These are phyloP conservation scores for Fragilariopsis cylindrus DNA, from an alignment of 108 stramenopile genomes.

Conservation along the genomic window DNA sequence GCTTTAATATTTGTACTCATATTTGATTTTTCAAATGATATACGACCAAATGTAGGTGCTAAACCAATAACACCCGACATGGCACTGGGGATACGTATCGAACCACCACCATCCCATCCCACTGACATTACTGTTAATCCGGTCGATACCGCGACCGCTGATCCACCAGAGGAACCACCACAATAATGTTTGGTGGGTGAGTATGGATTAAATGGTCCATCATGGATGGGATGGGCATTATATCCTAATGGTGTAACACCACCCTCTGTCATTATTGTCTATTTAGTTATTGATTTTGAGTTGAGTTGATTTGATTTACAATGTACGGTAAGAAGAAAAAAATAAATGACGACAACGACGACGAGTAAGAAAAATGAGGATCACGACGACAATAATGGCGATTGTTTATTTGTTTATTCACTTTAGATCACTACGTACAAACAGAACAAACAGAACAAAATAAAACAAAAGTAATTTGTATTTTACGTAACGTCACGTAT, in stretches of 20 bases:
- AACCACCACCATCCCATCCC: conserved; percentile 74
- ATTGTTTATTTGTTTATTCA: too few species aligned
- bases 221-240: conserved; percentile 19
- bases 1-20: conserved; percentile 32
- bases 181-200: conserved; percentile 30
- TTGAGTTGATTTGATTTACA: too few species aligned
- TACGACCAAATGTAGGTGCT: conserved; percentile 1
- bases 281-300: too few species aligned
- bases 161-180: conserved; percentile 64
- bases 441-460: too few species aligned
- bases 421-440: too few species aligned
- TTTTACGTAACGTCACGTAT: too few species aligned
- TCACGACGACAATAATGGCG: too few species aligned
- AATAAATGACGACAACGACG: too few species aligned
- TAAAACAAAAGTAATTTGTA: too few species aligned
- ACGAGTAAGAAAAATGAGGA: too few species aligned
- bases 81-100: conserved; percentile 62
- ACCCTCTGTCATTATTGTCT: conserved; percentile 11
- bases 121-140: conserved; percentile 63
- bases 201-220: conserved; percentile 30
- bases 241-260: conserved; percentile 28
- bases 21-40: not conserved
- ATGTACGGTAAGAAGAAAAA: too few species aligned
- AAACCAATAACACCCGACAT: conserved; percentile 61
- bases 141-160: conserved; percentile 61